Evolutionary conservation across 257 asterid species (phyloP).

Genomic region (Solanum tarapatanum): DNA sequence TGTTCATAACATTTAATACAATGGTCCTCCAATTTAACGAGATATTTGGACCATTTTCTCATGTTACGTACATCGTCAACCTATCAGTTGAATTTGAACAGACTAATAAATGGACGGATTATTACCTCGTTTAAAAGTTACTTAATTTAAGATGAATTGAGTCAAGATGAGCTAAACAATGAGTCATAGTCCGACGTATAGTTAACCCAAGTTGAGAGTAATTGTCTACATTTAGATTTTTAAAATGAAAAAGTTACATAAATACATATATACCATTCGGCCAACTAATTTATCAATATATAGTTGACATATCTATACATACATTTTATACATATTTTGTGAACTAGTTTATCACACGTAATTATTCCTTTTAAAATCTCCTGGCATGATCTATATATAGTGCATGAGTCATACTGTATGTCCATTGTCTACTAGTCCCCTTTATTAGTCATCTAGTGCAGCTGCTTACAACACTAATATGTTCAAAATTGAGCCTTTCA

Average conservation of each 20-base stretch:
- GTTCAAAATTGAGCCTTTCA: neutral
- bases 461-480: neutral
- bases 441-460: neutral
- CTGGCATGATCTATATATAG: neutral
- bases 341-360: neutral
- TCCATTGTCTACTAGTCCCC: neutral
- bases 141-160: neutral
- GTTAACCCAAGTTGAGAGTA: neutral
- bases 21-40: neutral
- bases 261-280: too few species aligned
- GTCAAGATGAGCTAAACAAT: neutral
- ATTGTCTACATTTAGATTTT: neutral
- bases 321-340: neutral
- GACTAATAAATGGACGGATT: neutral
- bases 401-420: neutral
- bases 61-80: neutral
- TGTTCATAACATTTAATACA: neutral
- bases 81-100: neutral
- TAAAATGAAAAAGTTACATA: neutral
- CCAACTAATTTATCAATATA: too few species aligned
- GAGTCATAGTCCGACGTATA: neutral
- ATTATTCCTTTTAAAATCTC: neutral
- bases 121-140: neutral
- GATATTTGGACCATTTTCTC: neutral
- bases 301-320: neutral